Conservation (phyloP, 768 basidiomycete species). For the Termitomyces sp. region DNA sequence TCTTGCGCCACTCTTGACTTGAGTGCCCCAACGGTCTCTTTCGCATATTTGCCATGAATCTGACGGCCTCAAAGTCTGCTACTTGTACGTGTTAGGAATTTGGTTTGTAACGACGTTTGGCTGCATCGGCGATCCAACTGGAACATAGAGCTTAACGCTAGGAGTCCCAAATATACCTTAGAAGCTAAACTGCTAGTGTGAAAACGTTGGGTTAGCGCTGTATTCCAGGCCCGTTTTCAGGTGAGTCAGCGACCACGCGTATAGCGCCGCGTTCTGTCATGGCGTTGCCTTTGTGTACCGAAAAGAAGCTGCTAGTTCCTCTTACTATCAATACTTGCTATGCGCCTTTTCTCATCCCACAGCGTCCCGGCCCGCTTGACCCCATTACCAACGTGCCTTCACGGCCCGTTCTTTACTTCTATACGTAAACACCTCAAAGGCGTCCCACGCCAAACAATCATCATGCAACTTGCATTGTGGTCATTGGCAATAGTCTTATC, state of each 20-base stretch:
- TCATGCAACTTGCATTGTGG: slow-evolving; percentile 1
- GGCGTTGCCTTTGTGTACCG: background rate
- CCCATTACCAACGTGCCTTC: slow-evolving; percentile 5
- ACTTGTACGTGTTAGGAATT: background rate
- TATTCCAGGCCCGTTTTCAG: background rate
- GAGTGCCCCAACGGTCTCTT: too few species aligned
- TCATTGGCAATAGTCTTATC: background rate
- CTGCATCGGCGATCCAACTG: background rate
- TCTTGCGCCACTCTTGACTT: background rate
- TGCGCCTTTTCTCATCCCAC: background rate
- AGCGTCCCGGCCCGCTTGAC: slow-evolving; percentile 9
- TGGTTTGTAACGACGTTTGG: background rate
- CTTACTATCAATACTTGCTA: background rate
- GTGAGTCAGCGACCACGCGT: too few species aligned
- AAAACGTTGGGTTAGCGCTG: background rate
- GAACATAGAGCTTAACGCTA: background rate
- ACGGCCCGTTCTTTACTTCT: background rate
- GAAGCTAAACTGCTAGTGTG: background rate
- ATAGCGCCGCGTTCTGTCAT: background rate
- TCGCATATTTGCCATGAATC: background rate
- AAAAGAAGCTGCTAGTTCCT: background rate
- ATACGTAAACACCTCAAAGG: background rate
- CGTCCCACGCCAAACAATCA: background rate
- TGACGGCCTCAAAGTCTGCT: background rate
- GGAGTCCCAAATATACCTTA: background rate